Percentiles rank a stretch among this genome's conserved stretches.
Evolutionary conservation across 177 flowering plant species (phyloP).

Genomic region (Vitis hybrid): DNA sequence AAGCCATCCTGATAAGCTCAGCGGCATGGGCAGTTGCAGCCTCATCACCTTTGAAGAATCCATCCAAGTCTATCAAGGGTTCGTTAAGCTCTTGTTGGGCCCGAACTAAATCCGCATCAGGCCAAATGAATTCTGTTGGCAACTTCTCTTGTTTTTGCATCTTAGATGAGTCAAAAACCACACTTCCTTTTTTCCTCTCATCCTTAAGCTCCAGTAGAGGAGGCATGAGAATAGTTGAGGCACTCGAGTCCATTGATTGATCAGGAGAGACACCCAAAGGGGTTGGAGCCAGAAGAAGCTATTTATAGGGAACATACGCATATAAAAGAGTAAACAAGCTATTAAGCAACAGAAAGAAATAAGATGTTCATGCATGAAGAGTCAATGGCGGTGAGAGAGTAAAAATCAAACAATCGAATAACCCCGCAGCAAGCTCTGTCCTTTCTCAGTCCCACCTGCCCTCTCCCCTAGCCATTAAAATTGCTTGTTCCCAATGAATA

Average conservation of each 20-base stretch:
- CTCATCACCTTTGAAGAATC: slow-evolving; percentile 32
- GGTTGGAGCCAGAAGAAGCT: too few relatives aligned
- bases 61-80: slow-evolving; percentile 39
- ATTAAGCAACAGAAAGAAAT: too few relatives aligned
- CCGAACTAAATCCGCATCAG: slow-evolving; percentile 18
- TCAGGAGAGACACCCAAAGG: slow-evolving; percentile 2
- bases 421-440: too few relatives aligned
- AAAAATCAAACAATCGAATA: too few relatives aligned
- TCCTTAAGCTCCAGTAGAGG: not conserved
- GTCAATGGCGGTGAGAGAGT: too few relatives aligned
- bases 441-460: too few relatives aligned
- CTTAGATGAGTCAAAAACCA: slow-evolving; percentile 22
- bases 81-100: slow-evolving; percentile 27
- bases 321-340: too few relatives aligned
- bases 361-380: too few relatives aligned
- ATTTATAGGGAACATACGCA: too few relatives aligned
- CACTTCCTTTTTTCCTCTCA: slow-evolving; percentile 3
- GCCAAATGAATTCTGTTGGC: slow-evolving; percentile 45
- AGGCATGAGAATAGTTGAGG: not conserved
- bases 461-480: too few relatives aligned
- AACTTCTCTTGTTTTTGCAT: slow-evolving; percentile 24
- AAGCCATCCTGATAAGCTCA: slow-evolving; percentile 26
- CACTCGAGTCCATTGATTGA: slow-evolving; percentile 3
- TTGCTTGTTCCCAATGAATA: too few relatives aligned
- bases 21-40: slow-evolving; percentile 21